phyloP scores from a whole-genome alignment of 1,284 basidiomycete genomes.

The Athelia sp. region DNA sequence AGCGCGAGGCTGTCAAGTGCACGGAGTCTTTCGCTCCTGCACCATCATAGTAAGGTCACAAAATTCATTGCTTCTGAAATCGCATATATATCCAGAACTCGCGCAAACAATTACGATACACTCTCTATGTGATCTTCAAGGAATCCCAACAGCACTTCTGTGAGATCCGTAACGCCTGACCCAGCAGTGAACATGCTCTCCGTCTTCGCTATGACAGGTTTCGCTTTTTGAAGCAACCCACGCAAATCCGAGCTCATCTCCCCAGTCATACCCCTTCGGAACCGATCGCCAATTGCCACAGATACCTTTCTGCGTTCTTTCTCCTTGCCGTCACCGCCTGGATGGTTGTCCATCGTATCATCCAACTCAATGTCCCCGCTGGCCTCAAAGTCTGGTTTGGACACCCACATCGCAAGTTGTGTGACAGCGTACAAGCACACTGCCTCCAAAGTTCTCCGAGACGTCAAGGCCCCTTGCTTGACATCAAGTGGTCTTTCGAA shows the following conservation, averaged over 20 bases:
- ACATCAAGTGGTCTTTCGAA: constrained; percentile 50
- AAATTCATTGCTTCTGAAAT: too few relatives aligned
- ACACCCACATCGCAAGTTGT: constrained; percentile 73
- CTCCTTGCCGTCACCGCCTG: constrained; percentile 17
- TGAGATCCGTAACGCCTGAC: constrained; percentile 44
- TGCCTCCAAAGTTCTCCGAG: constrained; percentile 61
- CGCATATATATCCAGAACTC: too few relatives aligned
- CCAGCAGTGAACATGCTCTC: constrained; percentile 35
- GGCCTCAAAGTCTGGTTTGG: constrained; percentile 59
- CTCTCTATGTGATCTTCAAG: constrained; percentile 53
- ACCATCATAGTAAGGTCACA: too few relatives aligned
- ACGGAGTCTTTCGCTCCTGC: too few relatives aligned
- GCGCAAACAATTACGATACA: constrained; percentile 7
- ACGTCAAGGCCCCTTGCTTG: constrained; percentile 45
- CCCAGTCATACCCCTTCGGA: constrained; percentile 68
- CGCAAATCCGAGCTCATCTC: constrained; percentile 75
- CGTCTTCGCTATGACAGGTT: constrained; percentile 53
- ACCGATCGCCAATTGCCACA: constrained; percentile 53
- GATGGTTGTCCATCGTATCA: constrained; percentile 32
- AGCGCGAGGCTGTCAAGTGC: too few relatives aligned
- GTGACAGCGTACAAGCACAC: constrained; percentile 72
- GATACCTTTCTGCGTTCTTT: constrained; percentile 44
- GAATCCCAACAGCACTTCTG: constrained; percentile 54
- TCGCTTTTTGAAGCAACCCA: constrained; percentile 59
- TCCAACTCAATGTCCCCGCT: constrained; percentile 37